These are phyloP conservation scores for Fraxinus baroniana DNA, from an alignment of 305 asterid species.

Conservation along the genomic window DNA sequence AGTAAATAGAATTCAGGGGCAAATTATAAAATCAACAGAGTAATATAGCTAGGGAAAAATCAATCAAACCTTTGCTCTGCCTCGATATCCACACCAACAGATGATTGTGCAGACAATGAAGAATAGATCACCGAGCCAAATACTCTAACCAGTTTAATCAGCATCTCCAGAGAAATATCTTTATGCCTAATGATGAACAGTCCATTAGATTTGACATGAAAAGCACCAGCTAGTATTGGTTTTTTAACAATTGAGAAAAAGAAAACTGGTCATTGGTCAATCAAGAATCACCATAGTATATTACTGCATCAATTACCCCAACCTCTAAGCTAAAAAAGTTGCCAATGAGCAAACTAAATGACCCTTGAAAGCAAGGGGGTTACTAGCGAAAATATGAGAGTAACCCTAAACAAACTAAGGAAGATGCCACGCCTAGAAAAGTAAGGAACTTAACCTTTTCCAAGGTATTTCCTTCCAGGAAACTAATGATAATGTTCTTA, in stretches of 20 bases:
- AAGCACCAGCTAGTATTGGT: conserved; percentile 8
- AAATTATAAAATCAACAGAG: background rate
- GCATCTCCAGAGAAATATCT: conserved; percentile 76
- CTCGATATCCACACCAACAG: conserved; percentile 97
- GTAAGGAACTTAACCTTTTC: background rate
- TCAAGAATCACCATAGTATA: conserved; percentile 18
- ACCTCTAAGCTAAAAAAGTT: conserved; percentile 11
- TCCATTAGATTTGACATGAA: conserved; percentile 29
- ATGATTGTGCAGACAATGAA: conserved; percentile 71
- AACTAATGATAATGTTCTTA: conserved; percentile 3
- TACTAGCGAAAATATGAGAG: background rate
- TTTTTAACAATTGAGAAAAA: conserved; percentile 19
- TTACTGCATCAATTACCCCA: conserved; percentile 1
- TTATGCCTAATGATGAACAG: conserved; percentile 63
- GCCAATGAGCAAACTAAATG: background rate
- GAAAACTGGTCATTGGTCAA: conserved; percentile 6
- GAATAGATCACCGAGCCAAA: conserved; percentile 90
- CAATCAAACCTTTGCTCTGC: conserved; percentile 82
- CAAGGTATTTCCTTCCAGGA: background rate
- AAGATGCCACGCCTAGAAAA: conserved; percentile 13
- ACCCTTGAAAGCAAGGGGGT: conserved; percentile 10
- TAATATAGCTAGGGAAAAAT: conserved; percentile 16
- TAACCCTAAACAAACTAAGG: conserved; percentile 13
- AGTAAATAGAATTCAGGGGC: conserved; percentile 16
- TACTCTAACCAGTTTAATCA: conserved; percentile 81